These are phyloP conservation scores for Lablab purpureus DNA, from an alignment of 306 rosid species.

Conservation along the genomic window DNA sequence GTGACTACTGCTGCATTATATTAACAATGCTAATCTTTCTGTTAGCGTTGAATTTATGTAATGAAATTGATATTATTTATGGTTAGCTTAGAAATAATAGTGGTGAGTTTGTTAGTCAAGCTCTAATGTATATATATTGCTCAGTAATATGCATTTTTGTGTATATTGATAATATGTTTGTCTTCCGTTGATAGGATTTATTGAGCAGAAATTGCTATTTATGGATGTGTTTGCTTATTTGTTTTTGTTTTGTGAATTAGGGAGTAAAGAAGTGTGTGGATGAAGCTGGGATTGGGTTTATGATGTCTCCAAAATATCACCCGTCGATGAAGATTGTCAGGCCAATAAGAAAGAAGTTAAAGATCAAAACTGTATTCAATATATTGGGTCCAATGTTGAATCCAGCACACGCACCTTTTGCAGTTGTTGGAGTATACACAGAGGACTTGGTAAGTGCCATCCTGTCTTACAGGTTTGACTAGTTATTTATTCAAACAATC, in stretches of 20 bases:
- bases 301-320: conserved; percentile 93
- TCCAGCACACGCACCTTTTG: conserved; percentile 87
- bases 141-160: not conserved
- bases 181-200: conserved; percentile 14
- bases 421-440: conserved; percentile 92
- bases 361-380: conserved; percentile 86
- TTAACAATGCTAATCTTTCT: not conserved
- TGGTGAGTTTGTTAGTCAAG: conserved; percentile 11
- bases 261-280: conserved; percentile 73
- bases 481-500: conserved; percentile 12
- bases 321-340: conserved; percentile 89
- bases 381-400: conserved; percentile 94
- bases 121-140: not conserved
- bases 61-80: not conserved
- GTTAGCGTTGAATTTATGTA: not conserved
- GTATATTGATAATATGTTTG: not conserved
- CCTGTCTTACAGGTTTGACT: not conserved
- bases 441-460: conserved; percentile 72
- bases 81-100: not conserved
- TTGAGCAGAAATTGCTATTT: not conserved
- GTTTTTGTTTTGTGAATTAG: conserved; percentile 56
- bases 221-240: conserved; percentile 14
- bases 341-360: conserved; percentile 81
- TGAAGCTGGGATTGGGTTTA: conserved; percentile 92
- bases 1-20: not conserved